phyloP scores from a whole-genome alignment of 768 basidiomycete genomes.

The Amanita pseudoporphyria region DNA sequence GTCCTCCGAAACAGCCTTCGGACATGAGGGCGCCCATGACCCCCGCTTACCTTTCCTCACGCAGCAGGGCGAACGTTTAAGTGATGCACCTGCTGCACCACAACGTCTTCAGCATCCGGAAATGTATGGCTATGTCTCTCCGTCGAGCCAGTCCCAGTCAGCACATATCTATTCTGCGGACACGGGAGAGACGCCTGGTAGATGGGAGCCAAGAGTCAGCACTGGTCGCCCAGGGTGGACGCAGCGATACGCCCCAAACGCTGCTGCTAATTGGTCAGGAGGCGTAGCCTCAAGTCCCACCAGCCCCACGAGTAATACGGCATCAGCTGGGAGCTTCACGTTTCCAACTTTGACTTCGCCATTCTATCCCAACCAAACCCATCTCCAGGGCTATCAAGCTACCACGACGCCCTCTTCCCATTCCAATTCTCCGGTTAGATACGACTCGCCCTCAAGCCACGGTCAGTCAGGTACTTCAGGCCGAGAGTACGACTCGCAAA shows the following conservation, averaged over 20 bases:
- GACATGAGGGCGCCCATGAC: constrained; percentile 15
- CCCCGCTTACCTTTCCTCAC: constrained; percentile 16
- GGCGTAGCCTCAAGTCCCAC: neutral
- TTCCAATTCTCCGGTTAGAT: constrained; percentile 20
- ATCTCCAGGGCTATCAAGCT: constrained; percentile 20
- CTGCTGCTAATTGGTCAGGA: constrained; percentile 2
- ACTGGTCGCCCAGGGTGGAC: constrained; percentile 4
- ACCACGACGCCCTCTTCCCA: constrained; percentile 15
- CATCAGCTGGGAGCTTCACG: constrained; percentile 13
- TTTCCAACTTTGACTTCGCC: constrained; percentile 51
- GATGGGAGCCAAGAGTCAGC: constrained; percentile 9
- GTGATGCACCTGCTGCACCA: neutral
- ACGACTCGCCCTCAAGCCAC: constrained; percentile 11
- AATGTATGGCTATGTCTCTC: constrained; percentile 3
- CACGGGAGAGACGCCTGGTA: constrained; percentile 1
- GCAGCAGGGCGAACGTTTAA: constrained; percentile 5
- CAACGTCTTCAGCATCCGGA: constrained; percentile 6
- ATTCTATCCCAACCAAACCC: constrained; percentile 38
- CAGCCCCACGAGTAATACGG: neutral
- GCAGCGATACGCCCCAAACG: neutral
- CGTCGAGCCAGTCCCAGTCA: constrained; percentile 5
- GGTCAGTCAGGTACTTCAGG: constrained; percentile 1
- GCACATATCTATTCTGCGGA: constrained; percentile 6
- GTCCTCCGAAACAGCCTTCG: neutral
- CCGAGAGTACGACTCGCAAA: constrained; percentile 1